Conservation (phyloP, 805 yeast genomes). For the Kodamaea fukazawae region DNA sequence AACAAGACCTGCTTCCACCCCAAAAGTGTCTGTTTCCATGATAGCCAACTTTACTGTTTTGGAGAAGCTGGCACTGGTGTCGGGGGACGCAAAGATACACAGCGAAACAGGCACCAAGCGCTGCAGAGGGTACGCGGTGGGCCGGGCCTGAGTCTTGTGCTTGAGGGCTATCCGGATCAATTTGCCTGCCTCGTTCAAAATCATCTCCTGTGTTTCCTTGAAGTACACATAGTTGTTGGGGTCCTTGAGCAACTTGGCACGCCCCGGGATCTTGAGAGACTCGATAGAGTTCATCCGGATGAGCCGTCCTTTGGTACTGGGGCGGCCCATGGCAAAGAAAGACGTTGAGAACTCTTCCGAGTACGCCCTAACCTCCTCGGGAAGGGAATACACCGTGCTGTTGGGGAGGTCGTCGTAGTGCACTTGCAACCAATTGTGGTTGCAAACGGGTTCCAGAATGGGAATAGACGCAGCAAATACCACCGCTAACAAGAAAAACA, state of each 20-base stretch:
- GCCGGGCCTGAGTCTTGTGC: neutral
- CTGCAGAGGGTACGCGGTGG: neutral
- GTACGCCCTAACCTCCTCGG: neutral
- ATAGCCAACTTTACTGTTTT: slow-evolving; percentile 1
- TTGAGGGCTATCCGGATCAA: too few relatives aligned
- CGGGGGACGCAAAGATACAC: slow-evolving; percentile 7
- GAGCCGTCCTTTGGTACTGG: neutral
- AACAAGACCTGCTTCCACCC: neutral
- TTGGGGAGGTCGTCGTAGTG: slow-evolving; percentile 1
- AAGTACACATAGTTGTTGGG: slow-evolving; percentile 4
- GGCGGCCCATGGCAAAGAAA: neutral
- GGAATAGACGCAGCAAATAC: too few relatives aligned
- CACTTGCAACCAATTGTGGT: neutral
- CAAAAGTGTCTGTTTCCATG: neutral
- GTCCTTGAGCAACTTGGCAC: slow-evolving; percentile 2
- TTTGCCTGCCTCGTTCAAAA: slow-evolving; percentile 1
- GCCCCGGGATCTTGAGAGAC: slow-evolving; percentile 2
- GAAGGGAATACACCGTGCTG: neutral
- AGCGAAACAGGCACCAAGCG: slow-evolving; percentile 10
- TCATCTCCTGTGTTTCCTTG: neutral
- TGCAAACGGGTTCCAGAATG: neutral
- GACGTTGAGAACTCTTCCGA: neutral
- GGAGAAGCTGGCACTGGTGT: slow-evolving; percentile 1
- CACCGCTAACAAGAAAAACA: too few relatives aligned
- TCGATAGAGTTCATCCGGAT: slow-evolving; percentile 1